A percentile compares a stretch with the other conserved stretches of the same genome.
Conservation (phyloP, 2,329 filamentous ascomycete species). For the Dendryphion nanum region DNA sequence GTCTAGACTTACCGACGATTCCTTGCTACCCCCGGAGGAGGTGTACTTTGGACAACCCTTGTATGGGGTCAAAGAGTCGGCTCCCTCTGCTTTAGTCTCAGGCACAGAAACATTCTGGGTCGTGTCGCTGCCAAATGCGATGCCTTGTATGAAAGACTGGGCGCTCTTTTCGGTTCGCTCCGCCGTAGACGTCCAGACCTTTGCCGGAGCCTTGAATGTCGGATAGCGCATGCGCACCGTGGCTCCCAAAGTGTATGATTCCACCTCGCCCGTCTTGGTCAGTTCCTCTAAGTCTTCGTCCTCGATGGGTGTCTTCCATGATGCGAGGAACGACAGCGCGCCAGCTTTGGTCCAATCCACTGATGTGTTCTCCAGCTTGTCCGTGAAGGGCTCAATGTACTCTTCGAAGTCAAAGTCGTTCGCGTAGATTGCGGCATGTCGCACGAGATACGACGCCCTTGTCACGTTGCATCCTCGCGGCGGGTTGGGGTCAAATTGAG, state of each 20-base stretch:
- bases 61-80: conserved; percentile 63
- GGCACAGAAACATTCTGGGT: conserved; percentile 57
- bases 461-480: conserved; percentile 54
- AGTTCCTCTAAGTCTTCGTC: conserved; percentile 59
- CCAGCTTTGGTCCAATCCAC: conserved; percentile 59
- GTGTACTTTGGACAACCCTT: conserved; percentile 64
- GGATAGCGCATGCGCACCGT: conserved; percentile 60
- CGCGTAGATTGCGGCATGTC: conserved; percentile 53
- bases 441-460: conserved; percentile 49
- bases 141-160: conserved; percentile 56
- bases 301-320: conserved; percentile 57
- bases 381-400: conserved; percentile 51
- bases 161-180: conserved; percentile 61
- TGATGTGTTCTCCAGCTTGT: conserved; percentile 60
- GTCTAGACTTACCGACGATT: conserved; percentile 46
- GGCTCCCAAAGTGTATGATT: conserved; percentile 60
- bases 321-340: conserved; percentile 55
- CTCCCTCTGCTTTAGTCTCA: conserved; percentile 58
- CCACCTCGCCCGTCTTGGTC: conserved; percentile 60
- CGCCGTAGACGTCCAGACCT: conserved; percentile 63
- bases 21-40: conserved; percentile 55
- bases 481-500: conserved; percentile 46
- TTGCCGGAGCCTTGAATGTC: conserved; percentile 51
- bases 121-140: conserved; percentile 53
- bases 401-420: conserved; percentile 54